Base-by-base conservation (phyloP, 352 stramenopile genomes). In the Phytophthora cajani region DNA sequence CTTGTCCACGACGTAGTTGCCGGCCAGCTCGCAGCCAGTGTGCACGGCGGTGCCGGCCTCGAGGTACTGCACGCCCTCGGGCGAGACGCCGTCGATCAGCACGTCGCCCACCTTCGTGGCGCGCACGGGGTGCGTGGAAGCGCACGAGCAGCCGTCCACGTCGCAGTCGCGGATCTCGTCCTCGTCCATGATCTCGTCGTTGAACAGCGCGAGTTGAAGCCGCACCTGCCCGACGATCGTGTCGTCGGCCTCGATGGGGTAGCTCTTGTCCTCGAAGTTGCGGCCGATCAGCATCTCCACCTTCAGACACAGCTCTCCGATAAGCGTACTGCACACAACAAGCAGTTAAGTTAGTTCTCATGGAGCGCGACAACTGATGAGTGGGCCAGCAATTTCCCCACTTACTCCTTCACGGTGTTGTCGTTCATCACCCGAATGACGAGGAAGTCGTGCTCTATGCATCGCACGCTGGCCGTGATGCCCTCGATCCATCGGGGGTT, bases 401-500 rank as follows among this genome's bases (percentile, higher is more conserved):
- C 82, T 61, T 68, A 93, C 86, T 93, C 78, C 64, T 86, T 88
- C 25, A 93, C 55, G 47, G 85, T 83, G 71, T 93, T 93, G 76
- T 91, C 81, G 66, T 93, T 91, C 81, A 92, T 91, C 23, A 93
- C 82, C 12, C 86, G 86, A 68, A 93, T 79, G 58, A 87, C 80
- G n/a, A 93, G 70, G 64, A 84, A 92, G 49, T 92, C 82, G 67
- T 93, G 86, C 64, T 93, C 84, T 62, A 93, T 93, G 75, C 86
- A 93, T 12, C 84, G 80, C n/a, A 92, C 70, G 16, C 69, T 74
- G 23, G 79, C 75, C 0, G 81, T 83, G 19, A 93, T 65, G 17
- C 80, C 84, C 62, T 93, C 86, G 53, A 92, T 89, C 86, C 86
- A 93, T 14, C 74, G 76, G 49, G 86, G 86, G 58, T 93, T 90